Base-by-base conservation (phyloP, 2,329 filamentous ascomycete species). In the Pseudogymnoascus sp. region DNA sequence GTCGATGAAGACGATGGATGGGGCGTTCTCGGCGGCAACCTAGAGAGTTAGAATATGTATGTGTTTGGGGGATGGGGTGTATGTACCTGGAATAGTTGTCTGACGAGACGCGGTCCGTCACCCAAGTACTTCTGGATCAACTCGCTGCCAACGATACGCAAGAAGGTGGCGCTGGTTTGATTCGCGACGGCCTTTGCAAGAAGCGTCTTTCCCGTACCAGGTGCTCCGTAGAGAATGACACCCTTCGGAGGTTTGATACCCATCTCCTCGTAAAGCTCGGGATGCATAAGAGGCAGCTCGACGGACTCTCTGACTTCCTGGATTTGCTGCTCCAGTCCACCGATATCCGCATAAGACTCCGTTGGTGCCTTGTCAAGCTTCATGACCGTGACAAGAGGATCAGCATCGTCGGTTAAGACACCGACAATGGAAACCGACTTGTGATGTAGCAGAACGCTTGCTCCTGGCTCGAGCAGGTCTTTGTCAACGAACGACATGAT, bases 401-500 rank as follows among this genome's bases (percentile, higher is more conserved):
- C 94, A 16, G 94, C 87, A 72, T 99, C 94, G 70, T 99, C 94
- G 1, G 93, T 97, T 70, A 99, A 80, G 19, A 99, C 94, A 75
- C 95, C 94, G 30, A 99, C 94, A 49, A 99, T 96, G 42, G 93
- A 97, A 60, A 97, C 93, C 61, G 90, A 95, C 80, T 99, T 99
- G 77, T 99, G 94, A 73, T 99, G 94, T 64, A 99, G 81, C 58
- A 99, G 80, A 58, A 99, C 94, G 70, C 92, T 97, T 16, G 94
- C 92, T 65, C 95, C 95, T 1, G 94, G 94, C 77, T 99, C 94
- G 45, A 99, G 83, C 3, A 99, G 85, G 72, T 99, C 94, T 78
- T 99, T 99, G 82, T 99, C 94, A 68, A 99, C 94, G 72, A 99
- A 99, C 62, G 93, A 97, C 94, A 97, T 97, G 83, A 99, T 99